These are phyloP conservation scores for Metschnikowia koreensis DNA, from an alignment of 805 yeast genomes.

Conservation along the genomic window DNA sequence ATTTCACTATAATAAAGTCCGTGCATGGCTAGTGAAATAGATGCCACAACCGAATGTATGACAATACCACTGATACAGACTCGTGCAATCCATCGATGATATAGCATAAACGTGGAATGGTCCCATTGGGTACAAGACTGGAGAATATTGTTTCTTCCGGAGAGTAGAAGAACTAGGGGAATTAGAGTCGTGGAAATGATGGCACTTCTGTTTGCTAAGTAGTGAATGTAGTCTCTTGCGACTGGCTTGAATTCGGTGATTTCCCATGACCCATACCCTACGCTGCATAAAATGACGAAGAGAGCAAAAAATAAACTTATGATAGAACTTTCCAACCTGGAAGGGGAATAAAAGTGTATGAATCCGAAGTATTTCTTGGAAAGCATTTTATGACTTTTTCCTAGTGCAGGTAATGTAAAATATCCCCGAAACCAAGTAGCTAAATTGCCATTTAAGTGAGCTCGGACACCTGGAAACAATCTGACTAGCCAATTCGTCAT, in stretches of 20 bases:
- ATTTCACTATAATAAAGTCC: neutral
- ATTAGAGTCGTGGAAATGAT: constrained; percentile 45
- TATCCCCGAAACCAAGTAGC: neutral
- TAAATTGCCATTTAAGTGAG: neutral
- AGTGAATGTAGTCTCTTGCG: neutral
- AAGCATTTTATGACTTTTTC: constrained; percentile 11
- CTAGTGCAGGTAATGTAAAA: constrained; percentile 15
- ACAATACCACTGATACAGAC: constrained; percentile 44
- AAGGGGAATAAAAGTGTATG: constrained; percentile 4
- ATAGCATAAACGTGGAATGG: constrained; percentile 55
- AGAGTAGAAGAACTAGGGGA: constrained; percentile 57
- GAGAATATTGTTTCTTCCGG: constrained; percentile 70
- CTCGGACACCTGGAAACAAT: constrained; percentile 2
- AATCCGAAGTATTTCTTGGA: constrained; percentile 1
- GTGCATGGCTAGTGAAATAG: constrained; percentile 12
- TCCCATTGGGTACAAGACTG: constrained; percentile 59
- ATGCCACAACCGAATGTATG: constrained; percentile 44
- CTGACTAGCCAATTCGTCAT: constrained; percentile 4
- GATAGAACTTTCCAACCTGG: constrained; percentile 4
- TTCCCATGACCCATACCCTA: neutral
- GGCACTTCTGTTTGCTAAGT: constrained; percentile 54
- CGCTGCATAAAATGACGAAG: neutral
- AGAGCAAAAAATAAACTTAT: neutral
- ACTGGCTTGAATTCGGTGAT: neutral
- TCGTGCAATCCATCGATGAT: constrained; percentile 66